Percentiles rank a stretch among this genome's conserved stretches.
Conservation (phyloP, 2,329 filamentous ascomycete species). For the Helminthosporium solani region DNA sequence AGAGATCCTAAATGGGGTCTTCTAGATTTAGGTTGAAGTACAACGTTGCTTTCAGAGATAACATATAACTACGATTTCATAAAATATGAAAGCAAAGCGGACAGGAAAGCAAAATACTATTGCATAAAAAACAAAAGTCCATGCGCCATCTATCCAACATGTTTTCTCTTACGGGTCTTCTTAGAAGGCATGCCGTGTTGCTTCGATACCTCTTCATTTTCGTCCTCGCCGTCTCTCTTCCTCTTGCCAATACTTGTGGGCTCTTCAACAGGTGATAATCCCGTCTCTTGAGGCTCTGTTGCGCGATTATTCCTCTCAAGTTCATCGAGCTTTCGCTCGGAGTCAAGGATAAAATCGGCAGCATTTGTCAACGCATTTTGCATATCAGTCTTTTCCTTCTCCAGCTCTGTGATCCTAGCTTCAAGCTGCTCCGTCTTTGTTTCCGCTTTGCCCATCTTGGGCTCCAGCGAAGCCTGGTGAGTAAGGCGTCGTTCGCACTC, state of each 20-base stretch:
- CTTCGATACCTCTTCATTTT: background rate
- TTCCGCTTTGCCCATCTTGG: conserved; percentile 3
- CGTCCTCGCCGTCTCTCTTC: background rate
- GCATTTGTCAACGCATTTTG: conserved; percentile 5
- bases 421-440: conserved; percentile 4
- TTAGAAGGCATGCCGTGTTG: background rate
- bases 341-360: conserved; percentile 4
- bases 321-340: conserved; percentile 2
- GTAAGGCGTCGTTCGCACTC: conserved; percentile 5
- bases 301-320: background rate
- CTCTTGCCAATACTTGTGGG: background rate
- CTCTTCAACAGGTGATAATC: background rate
- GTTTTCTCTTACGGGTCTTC: conserved; percentile 1
- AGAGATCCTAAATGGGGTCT: background rate
- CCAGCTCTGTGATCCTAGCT: conserved; percentile 4
- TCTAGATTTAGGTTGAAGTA: background rate
- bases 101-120: background rate
- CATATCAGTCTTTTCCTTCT: conserved; percentile 3
- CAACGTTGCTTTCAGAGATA: background rate
- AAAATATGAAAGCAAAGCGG: background rate
- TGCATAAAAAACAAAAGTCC: background rate
- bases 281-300: conserved; percentile 1
- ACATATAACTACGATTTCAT: background rate
- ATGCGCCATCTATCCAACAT: background rate
- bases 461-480: background rate